A percentile compares a stretch with the other conserved stretches of the same genome.
phyloP scores from a whole-genome alignment of 2,329 filamentous ascomycete genomes.

The Verticillium klebahnii region DNA sequence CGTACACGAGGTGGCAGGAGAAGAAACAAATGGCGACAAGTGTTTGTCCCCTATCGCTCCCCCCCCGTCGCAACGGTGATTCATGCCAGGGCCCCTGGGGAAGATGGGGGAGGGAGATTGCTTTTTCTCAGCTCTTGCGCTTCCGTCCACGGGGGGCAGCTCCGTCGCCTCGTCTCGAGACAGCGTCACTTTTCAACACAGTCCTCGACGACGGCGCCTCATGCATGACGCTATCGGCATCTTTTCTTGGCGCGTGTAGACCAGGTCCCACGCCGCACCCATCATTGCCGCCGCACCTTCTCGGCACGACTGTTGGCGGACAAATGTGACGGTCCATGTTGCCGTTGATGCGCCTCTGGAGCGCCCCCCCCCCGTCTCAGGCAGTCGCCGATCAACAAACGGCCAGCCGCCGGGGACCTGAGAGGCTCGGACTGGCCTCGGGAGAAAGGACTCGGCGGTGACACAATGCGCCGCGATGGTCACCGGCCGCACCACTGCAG shows the following conservation, averaged over 20 bases:
- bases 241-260: not conserved
- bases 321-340: not conserved
- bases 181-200: not conserved
- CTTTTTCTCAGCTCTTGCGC: not conserved
- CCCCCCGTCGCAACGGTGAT: not conserved
- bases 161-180: not conserved
- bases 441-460: not conserved
- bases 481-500: not conserved
- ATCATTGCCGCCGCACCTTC: not conserved
- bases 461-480: not conserved
- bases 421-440: not conserved
- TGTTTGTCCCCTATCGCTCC: not conserved
- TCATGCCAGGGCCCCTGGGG: not conserved
- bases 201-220: not conserved
- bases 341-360: not conserved
- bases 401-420: not conserved
- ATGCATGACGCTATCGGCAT: not conserved
- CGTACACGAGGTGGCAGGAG: not conserved
- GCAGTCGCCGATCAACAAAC: not conserved
- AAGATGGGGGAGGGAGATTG: not conserved
- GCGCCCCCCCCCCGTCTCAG: not conserved
- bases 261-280: not conserved
- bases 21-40: not conserved
- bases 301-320: not conserved
- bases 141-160: not conserved